Evolutionary conservation across 2,329 filamentous ascomycete genomes (phyloP).

Genomic region (Aspergillus pseudoglaucus): DNA sequence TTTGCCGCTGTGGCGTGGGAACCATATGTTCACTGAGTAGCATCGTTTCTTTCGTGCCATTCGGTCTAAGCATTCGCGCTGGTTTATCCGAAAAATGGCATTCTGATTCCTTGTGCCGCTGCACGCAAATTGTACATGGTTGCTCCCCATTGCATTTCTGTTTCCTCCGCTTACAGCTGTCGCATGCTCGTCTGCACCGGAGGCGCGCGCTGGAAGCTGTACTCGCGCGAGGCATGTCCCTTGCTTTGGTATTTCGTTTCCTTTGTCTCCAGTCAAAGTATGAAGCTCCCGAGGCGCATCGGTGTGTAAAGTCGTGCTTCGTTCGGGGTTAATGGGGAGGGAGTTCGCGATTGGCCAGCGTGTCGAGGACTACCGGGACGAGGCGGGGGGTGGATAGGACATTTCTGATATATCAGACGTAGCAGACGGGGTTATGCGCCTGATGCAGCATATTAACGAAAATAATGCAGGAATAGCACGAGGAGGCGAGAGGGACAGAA

Average conservation of each 20-base stretch:
- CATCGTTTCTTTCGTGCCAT: conserved; percentile 24
- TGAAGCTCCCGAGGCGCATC: background rate
- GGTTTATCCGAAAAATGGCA: conserved; percentile 36
- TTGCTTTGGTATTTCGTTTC: background rate
- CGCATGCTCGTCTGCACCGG: conserved; percentile 36
- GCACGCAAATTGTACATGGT: conserved; percentile 46
- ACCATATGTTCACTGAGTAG: conserved; percentile 26
- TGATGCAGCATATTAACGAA: too few relatives aligned
- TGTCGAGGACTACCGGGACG: background rate
- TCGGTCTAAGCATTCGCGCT: conserved; percentile 26
- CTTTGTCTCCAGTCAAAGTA: background rate
- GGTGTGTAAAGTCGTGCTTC: background rate
- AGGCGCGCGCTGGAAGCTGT: conserved; percentile 24
- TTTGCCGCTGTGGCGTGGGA: conserved; percentile 24
- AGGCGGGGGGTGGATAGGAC: too few relatives aligned
- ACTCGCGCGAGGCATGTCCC: conserved; percentile 24
- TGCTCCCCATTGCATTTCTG: conserved; percentile 49
- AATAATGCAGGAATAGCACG: background rate
- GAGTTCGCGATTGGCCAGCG: background rate
- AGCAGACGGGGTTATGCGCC: too few relatives aligned
- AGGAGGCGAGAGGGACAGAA: background rate
- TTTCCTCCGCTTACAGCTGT: conserved; percentile 43
- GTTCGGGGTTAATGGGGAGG: background rate
- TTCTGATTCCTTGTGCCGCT: conserved; percentile 35
- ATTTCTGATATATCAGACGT: too few relatives aligned